Evolutionary conservation across 2,329 filamentous ascomycete species (phyloP).

Genomic region (Fusarium marasasianum): DNA sequence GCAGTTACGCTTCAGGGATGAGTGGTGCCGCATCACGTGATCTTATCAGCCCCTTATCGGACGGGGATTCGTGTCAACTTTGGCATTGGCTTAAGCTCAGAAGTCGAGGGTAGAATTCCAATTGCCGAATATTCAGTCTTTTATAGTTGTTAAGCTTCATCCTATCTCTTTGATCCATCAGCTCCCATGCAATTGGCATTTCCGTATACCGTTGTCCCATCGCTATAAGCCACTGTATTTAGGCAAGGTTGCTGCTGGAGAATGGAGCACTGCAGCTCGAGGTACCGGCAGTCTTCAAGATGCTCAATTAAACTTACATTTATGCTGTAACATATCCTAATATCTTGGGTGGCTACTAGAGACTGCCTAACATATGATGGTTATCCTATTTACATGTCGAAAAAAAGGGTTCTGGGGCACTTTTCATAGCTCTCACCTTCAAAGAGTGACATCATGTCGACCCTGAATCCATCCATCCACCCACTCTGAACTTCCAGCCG

Average conservation of each 20-base stretch:
- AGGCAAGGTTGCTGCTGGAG: not conserved
- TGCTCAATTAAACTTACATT: not conserved
- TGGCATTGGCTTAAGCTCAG: not conserved
- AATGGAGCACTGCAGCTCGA: slow-evolving; percentile 11
- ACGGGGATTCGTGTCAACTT: slow-evolving; percentile 43
- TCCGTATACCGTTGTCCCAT: not conserved
- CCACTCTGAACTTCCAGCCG: slow-evolving; percentile 15
- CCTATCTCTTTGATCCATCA: not conserved
- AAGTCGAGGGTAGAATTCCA: not conserved
- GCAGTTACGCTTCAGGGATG: slow-evolving; percentile 48
- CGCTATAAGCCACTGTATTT: not conserved
- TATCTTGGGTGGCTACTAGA: accelerated
- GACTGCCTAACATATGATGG: accelerated
- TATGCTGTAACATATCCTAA: not conserved
- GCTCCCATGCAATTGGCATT: not conserved
- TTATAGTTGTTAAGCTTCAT: not conserved
- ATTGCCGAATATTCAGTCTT: not conserved
- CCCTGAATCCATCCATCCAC: slow-evolving; percentile 32
- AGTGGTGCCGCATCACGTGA: slow-evolving; percentile 49
- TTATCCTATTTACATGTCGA: not conserved
- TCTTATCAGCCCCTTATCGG: slow-evolving; percentile 42
- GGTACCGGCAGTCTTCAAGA: not conserved
- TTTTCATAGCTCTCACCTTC: not conserved
- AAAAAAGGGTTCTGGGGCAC: not conserved
- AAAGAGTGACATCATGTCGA: slow-evolving; percentile 37